Conservation (phyloP, 75 land plant genomes). For the Cunninghamia lanceolata region DNA sequence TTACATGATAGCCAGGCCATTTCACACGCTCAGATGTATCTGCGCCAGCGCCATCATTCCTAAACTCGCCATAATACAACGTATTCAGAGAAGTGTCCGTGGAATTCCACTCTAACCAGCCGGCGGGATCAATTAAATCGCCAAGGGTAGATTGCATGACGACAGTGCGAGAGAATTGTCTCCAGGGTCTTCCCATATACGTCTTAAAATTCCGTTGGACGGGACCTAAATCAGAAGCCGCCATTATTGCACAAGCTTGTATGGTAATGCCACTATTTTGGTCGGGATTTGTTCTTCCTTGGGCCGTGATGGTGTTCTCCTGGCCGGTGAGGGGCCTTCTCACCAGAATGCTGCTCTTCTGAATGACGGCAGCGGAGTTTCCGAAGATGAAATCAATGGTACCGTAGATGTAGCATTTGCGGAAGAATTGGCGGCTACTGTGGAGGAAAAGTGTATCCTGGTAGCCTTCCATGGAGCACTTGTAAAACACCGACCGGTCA, state of each 20-base stretch:
- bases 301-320: slow-evolving; percentile 26
- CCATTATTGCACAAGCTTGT: slow-evolving; percentile 20
- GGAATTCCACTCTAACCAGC: slow-evolving; percentile 29
- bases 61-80: slow-evolving; percentile 39
- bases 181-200: slow-evolving; percentile 47
- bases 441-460: slow-evolving; percentile 46
- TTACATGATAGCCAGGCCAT: slow-evolving; percentile 28
- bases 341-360: slow-evolving; percentile 33
- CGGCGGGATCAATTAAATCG: slow-evolving; percentile 21
- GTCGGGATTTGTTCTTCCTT: slow-evolving; percentile 19
- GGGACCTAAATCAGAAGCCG: neutral
- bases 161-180: slow-evolving; percentile 19
- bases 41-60: slow-evolving; percentile 39
- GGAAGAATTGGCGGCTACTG: slow-evolving; percentile 27
- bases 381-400: slow-evolving; percentile 62
- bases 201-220: neutral
- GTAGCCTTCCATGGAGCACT: slow-evolving; percentile 29
- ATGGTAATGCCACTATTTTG: slow-evolving; percentile 21
- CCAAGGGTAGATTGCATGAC: slow-evolving; percentile 22
- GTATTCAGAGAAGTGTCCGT: neutral
- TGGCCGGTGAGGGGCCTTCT: slow-evolving; percentile 21
- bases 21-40: slow-evolving; percentile 22
- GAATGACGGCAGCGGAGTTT: slow-evolving; percentile 38
- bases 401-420: slow-evolving; percentile 27
- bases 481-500: slow-evolving; percentile 31